These are phyloP conservation scores for Podila epigama DNA, from an alignment of 192 early-diverging fungal species.

Conservation along the genomic window DNA sequence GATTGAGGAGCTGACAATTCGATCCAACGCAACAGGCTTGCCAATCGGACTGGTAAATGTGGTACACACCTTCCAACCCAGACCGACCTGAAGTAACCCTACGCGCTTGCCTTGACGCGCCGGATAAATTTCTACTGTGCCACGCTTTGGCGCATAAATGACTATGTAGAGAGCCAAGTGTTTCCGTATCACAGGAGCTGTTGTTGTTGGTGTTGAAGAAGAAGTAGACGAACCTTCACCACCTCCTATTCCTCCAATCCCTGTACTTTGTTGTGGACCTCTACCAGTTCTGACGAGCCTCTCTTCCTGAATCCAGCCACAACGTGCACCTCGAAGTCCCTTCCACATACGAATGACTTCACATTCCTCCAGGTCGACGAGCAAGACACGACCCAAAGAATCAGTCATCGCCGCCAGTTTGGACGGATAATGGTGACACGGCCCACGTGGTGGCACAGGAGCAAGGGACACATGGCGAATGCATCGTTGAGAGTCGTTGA, in stretches of 20 bases:
- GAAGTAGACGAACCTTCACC: too few species aligned
- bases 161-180: constrained; percentile 59
- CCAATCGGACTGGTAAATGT: constrained; percentile 54
- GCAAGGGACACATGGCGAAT: constrained; percentile 61
- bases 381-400: constrained; percentile 69
- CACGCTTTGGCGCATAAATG: constrained; percentile 68
- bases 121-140: constrained; percentile 69
- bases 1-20: constrained; percentile 18
- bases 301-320: constrained; percentile 70
- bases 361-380: constrained; percentile 69
- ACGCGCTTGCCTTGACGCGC: constrained; percentile 68
- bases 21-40: constrained; percentile 50
- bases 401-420: constrained; percentile 69
- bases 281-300: constrained; percentile 24
- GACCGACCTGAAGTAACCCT: constrained; percentile 64
- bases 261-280: neutral
- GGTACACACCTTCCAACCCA: constrained; percentile 61
- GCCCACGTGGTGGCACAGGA: constrained; percentile 52
- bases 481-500: constrained; percentile 60
- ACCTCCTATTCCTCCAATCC: constrained; percentile 53
- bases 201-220: constrained; percentile 55
- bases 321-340: constrained; percentile 72
- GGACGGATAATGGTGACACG: constrained; percentile 43
- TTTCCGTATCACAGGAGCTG: constrained; percentile 12
- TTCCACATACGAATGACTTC: constrained; percentile 77